These are phyloP conservation scores for Tricholoma sp. DNA, from an alignment of 768 basidiomycete genomes.

Conservation along the genomic window DNA sequence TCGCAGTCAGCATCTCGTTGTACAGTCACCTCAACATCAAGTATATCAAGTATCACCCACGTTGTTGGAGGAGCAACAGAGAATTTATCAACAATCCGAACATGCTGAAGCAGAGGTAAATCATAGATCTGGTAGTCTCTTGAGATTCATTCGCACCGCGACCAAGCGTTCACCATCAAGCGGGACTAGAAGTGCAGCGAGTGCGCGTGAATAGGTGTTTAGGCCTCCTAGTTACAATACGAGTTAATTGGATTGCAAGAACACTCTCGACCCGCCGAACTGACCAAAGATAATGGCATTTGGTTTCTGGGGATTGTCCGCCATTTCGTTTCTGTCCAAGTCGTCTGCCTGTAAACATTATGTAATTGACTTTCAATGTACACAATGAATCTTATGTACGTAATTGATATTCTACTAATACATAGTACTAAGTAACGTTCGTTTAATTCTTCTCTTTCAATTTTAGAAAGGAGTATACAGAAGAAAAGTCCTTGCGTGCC, in stretches of 20 bases:
- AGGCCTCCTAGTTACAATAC: conserved; percentile 55
- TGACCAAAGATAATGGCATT: conserved; percentile 75
- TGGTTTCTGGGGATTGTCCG: conserved; percentile 37
- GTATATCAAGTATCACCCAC: conserved; percentile 30
- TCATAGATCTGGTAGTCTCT: conserved; percentile 11
- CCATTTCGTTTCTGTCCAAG: conserved; percentile 18
- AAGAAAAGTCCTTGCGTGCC: conserved; percentile 73
- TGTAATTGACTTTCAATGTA: neutral
- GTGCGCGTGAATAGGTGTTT: conserved; percentile 72
- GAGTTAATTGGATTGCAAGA: conserved; percentile 3
- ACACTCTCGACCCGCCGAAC: conserved; percentile 14
- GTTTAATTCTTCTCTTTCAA: conserved; percentile 5
- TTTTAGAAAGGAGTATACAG: conserved; percentile 65
- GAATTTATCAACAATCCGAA: conserved; percentile 72
- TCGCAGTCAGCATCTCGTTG: neutral
- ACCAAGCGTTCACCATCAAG: conserved; percentile 64
- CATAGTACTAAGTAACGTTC: too few species aligned
- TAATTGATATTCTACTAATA: too few species aligned
- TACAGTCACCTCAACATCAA: neutral
- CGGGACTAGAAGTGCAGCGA: conserved; percentile 66
- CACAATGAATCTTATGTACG: too few species aligned
- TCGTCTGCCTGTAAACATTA: neutral
- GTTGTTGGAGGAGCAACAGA: conserved; percentile 72
- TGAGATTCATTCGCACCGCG: conserved; percentile 44
- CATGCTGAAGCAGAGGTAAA: conserved; percentile 36